phyloP scores from a whole-genome alignment of 345 rosid species.

The Salix koriyanagi region DNA sequence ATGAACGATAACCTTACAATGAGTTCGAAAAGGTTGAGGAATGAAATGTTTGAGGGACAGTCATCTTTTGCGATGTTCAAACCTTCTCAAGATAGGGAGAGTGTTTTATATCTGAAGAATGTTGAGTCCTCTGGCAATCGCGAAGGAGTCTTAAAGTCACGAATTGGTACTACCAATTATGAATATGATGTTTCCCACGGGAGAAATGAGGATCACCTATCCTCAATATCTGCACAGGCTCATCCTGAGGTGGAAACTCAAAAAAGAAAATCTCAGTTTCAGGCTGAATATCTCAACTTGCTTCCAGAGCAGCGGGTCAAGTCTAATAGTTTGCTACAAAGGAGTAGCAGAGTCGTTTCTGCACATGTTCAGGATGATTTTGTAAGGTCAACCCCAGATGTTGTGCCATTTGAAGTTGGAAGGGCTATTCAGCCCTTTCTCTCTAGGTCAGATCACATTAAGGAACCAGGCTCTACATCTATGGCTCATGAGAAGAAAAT shows the following conservation, averaged over 20 bases:
- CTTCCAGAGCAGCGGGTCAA: slow-evolving; percentile 24
- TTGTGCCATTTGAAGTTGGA: slow-evolving; percentile 24
- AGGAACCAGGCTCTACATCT: slow-evolving; percentile 24
- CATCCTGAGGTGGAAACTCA: slow-evolving; percentile 20
- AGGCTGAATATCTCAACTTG: slow-evolving; percentile 15
- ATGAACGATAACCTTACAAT: slow-evolving; percentile 17
- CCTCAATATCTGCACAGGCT: slow-evolving; percentile 6
- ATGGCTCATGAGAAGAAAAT: slow-evolving; percentile 43
- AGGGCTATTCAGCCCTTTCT: slow-evolving; percentile 23
- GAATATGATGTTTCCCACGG: slow-evolving; percentile 5
- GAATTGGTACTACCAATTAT: neutral
- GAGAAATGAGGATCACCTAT: neutral
- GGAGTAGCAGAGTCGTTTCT: slow-evolving; percentile 24
- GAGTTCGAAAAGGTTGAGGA: slow-evolving; percentile 16
- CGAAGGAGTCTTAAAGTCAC: neutral
- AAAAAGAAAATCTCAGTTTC: slow-evolving; percentile 17
- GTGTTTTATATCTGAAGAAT: slow-evolving; percentile 12
- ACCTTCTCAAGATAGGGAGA: slow-evolving; percentile 13
- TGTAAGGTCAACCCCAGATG: slow-evolving; percentile 43
- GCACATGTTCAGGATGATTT: slow-evolving; percentile 17
- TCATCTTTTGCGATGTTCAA: slow-evolving; percentile 29
- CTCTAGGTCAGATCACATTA: slow-evolving; percentile 11
- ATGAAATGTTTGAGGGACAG: slow-evolving; percentile 26
- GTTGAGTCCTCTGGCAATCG: slow-evolving; percentile 9
- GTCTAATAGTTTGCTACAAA: slow-evolving; percentile 20